These are phyloP conservation scores for Plasmopara viticola DNA, from an alignment of 352 stramenopile genomes.

Conservation along the genomic window DNA sequence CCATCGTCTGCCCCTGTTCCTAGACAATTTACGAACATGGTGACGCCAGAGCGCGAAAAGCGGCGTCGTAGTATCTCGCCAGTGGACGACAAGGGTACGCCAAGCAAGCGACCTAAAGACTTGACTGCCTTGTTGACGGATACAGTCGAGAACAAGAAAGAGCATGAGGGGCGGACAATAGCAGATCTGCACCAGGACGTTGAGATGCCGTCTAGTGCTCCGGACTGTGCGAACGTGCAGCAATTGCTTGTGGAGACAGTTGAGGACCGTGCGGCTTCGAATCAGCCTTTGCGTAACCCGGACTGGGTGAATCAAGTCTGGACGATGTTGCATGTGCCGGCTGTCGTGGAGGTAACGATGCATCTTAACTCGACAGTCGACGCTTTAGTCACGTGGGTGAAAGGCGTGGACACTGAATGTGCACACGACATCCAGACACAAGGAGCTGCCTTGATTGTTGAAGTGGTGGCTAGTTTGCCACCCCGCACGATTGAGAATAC, in stretches of 20 bases:
- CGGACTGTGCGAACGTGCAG: slow-evolving; percentile 7
- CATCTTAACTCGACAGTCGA: slow-evolving; percentile 34
- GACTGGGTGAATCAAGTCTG: slow-evolving; percentile 30
- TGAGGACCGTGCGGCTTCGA: slow-evolving; percentile 19
- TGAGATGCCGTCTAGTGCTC: not conserved
- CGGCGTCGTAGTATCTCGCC: slow-evolving; percentile 19
- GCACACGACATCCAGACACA: slow-evolving; percentile 15
- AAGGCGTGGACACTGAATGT: slow-evolving; percentile 13
- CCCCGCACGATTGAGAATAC: slow-evolving; percentile 12
- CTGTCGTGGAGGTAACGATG: slow-evolving; percentile 27
- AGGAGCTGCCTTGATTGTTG: slow-evolving; percentile 8
- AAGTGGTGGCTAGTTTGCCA: slow-evolving; percentile 22
- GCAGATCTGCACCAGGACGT: slow-evolving; percentile 10
- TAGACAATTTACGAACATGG: slow-evolving; percentile 2
- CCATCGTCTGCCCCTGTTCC: slow-evolving; percentile 8
- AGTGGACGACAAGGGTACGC: slow-evolving; percentile 9
- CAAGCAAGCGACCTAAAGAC: slow-evolving; percentile 29
- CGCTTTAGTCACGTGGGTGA: slow-evolving; percentile 33
- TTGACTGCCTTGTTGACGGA: slow-evolving; percentile 8
- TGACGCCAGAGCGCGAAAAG: slow-evolving; percentile 23
- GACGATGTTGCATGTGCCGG: slow-evolving; percentile 24
- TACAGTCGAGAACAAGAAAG: slow-evolving; percentile 6
- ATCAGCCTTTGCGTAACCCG: slow-evolving; percentile 13
- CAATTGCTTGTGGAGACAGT: slow-evolving; percentile 27
- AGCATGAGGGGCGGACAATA: slow-evolving; percentile 7